phyloP scores from a whole-genome alignment of 306 rosid species.

The Quercus glauca region DNA sequence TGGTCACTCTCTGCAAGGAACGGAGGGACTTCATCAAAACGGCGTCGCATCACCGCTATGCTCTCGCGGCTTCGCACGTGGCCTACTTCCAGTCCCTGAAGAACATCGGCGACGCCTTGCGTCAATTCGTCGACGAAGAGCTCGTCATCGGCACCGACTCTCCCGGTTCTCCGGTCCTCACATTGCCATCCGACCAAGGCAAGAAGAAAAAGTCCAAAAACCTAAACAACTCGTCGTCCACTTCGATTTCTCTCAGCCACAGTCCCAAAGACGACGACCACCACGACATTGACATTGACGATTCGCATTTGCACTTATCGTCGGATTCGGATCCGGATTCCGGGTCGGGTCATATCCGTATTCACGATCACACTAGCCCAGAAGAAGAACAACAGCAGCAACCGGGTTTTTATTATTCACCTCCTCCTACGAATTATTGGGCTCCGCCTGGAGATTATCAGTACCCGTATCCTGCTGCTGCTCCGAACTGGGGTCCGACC shows the following conservation, averaged over 20 bases:
- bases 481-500: slow-evolving; percentile 32
- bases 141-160: slow-evolving; percentile 41
- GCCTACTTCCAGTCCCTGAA: slow-evolving; percentile 74
- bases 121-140: slow-evolving; percentile 80
- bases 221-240: slow-evolving; percentile 33
- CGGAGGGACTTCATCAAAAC: slow-evolving; percentile 62
- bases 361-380: slow-evolving; percentile 46
- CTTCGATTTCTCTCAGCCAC: slow-evolving; percentile 45
- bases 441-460: neutral
- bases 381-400: slow-evolving; percentile 2
- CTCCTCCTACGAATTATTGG: no score
- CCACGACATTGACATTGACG: slow-evolving; percentile 33
- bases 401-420: no score
- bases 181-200: slow-evolving; percentile 70
- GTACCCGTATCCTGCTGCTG: slow-evolving; percentile 11
- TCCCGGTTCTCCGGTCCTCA: slow-evolving; percentile 73
- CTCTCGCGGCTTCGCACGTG: slow-evolving; percentile 89
- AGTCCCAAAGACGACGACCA: neutral
- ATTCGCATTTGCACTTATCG: slow-evolving; percentile 64
- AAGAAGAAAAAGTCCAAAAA: slow-evolving; percentile 13
- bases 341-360: slow-evolving; percentile 56
- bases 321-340: slow-evolving; percentile 59
- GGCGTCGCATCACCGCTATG: slow-evolving; percentile 78
- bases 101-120: slow-evolving; percentile 72
- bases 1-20: slow-evolving; percentile 77